Evolutionary conservation across 306 rosid species (phyloP), one percentile per base, ranked within the genome.

Genomic region (Ammopiptanthus mongolicus): DNA sequence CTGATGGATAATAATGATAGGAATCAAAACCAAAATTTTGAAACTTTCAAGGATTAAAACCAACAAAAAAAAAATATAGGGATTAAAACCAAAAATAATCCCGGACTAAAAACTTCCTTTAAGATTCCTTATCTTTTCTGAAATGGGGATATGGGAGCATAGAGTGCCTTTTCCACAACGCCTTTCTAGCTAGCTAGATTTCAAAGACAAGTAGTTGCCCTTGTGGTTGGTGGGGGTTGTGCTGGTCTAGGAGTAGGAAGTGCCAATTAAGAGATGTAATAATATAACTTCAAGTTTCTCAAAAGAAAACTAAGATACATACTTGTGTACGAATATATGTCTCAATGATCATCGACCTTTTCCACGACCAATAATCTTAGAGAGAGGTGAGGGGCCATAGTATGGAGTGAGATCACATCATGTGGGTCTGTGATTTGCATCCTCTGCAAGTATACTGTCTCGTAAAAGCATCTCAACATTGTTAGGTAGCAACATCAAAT

Each of bases 331-430:
- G 25, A 28, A 52, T 33, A 5, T 11, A 2, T 18, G 60, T 69
- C 59, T 4, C 13, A 18, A 1, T n/a, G n/a, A n/a, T n/a, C n/a
- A n/a, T n/a, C 17, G 15, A 52, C 10, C 56, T 52, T 76, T 77
- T 56, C 51, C 0, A 28, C 18, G 28, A 29, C 19, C 64, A 72
- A 52, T 80, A 44, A 51, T 25, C 6, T 14, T 0, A 53, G 13
- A 31, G 37, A 53, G 41, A n/a, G n/a, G 39, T 5, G 44, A 76
- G 60, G 72, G 80, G 9, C 19, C 60, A 55, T 39, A 37, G 65
- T n/a, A 18, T 31, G 73, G 68, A 68, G 72, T 37, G 57, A 77
- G 57, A 84, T 80, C 76, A 77, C 86, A 85, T 87, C 94, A 83
- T 73, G 78, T 65, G 75, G 74, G 89, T 77, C 57, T 62, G 71